Conservation (phyloP, 2,329 filamentous ascomycete species). For the Zymoseptoria pseudotritici region DNA sequence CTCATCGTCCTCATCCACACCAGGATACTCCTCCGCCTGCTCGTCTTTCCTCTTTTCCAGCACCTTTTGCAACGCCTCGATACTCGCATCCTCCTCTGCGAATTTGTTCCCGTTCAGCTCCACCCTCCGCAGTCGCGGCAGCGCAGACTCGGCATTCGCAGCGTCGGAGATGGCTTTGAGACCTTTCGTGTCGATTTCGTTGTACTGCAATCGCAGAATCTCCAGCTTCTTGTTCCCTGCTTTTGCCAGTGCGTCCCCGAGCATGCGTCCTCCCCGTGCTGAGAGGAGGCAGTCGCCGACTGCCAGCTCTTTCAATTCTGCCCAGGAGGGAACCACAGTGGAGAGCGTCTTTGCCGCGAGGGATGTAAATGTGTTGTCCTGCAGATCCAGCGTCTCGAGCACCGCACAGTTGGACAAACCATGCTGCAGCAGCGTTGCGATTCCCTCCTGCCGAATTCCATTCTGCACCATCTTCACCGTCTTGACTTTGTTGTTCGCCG, state of each 20-base stretch:
- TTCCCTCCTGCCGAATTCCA: slow-evolving; percentile 89
- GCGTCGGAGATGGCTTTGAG: slow-evolving; percentile 65
- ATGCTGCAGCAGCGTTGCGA: slow-evolving; percentile 68
- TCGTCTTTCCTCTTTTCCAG: slow-evolving; percentile 47
- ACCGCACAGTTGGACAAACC: slow-evolving; percentile 64
- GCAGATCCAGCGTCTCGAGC: slow-evolving; percentile 75
- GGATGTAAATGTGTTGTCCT: slow-evolving; percentile 94
- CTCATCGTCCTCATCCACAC: slow-evolving; percentile 60
- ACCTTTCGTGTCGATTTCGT: slow-evolving; percentile 77
- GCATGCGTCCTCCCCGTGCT: slow-evolving; percentile 64
- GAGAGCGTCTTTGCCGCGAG: slow-evolving; percentile 72
- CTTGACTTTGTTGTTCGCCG: slow-evolving; percentile 70
- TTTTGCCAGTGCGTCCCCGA: slow-evolving; percentile 64
- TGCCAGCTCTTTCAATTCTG: slow-evolving; percentile 70
- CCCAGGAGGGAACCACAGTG: slow-evolving; percentile 66
- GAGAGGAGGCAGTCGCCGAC: slow-evolving; percentile 82
- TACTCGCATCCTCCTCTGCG: slow-evolving; percentile 68
- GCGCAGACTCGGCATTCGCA: slow-evolving; percentile 47
- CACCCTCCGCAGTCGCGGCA: slow-evolving; percentile 74
- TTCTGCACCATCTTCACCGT: slow-evolving; percentile 97
- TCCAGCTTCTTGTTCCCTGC: slow-evolving; percentile 75
- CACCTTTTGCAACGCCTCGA: slow-evolving; percentile 57
- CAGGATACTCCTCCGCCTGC: slow-evolving; percentile 44
- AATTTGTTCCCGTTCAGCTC: slow-evolving; percentile 98
- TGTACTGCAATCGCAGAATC: slow-evolving; percentile 79